Conservation (phyloP, 2,329 filamentous ascomycete species). For the Phoma herbarum region DNA sequence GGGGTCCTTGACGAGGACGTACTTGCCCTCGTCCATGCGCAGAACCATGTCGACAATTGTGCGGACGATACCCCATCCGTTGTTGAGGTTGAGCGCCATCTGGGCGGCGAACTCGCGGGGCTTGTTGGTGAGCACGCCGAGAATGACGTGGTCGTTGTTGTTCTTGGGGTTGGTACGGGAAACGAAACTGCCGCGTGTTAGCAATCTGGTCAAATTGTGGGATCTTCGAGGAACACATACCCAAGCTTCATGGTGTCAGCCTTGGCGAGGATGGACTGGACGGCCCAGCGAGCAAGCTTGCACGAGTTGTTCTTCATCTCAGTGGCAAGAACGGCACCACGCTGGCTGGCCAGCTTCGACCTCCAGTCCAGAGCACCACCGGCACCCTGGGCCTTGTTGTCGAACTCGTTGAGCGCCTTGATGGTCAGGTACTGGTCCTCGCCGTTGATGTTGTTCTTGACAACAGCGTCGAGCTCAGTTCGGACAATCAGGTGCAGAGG, state of each 20-base stretch:
- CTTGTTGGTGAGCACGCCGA: slow-evolving; percentile 97
- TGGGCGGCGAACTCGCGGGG: slow-evolving; percentile 94
- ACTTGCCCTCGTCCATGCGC: slow-evolving; percentile 80
- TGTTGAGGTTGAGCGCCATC: slow-evolving; percentile 97
- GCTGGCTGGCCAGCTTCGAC: slow-evolving; percentile 90
- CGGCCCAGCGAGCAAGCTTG: slow-evolving; percentile 98
- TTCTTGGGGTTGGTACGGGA: slow-evolving; percentile 91
- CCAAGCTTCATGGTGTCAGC: slow-evolving; percentile 99
- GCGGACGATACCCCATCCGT: slow-evolving; percentile 98
- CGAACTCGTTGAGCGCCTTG: slow-evolving; percentile 98
- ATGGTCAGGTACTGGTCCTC: slow-evolving; percentile 92
- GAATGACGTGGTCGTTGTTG: slow-evolving; percentile 91
- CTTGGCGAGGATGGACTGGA: slow-evolving; percentile 94
- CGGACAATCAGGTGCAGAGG: slow-evolving; percentile 92
- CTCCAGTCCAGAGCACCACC: slow-evolving; percentile 97
- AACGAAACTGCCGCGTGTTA: slow-evolving; percentile 75
- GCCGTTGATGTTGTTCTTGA: slow-evolving; percentile 92
- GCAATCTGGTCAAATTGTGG: neutral
- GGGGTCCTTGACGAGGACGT: slow-evolving; percentile 83
- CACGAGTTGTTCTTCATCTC: slow-evolving; percentile 99
- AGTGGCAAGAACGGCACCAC: slow-evolving; percentile 95
- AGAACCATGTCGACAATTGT: slow-evolving; percentile 96
- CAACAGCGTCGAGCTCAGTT: slow-evolving; percentile 92
- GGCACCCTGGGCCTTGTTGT: slow-evolving; percentile 95
- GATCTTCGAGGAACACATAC: slow-evolving; percentile 60